Percentiles rank a stretch among this genome's conserved stretches.
Conservation (phyloP, 2,329 filamentous ascomycete genomes). For the Curvularia lunata region DNA sequence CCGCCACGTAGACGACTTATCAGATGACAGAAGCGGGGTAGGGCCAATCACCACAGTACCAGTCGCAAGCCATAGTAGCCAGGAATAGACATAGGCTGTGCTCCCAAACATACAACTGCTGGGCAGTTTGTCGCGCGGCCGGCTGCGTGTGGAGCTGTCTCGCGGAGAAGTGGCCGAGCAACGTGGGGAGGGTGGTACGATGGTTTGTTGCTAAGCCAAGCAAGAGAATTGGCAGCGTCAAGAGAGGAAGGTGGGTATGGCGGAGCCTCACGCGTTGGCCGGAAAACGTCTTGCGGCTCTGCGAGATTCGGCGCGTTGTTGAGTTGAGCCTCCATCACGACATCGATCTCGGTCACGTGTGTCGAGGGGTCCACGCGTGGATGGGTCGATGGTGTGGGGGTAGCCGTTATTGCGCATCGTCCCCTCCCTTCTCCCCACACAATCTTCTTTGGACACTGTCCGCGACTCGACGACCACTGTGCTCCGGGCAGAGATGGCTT, state of each 20-base stretch:
- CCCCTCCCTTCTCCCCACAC: slow-evolving; percentile 15
- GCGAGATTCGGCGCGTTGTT: slow-evolving; percentile 23
- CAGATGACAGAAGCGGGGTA: slow-evolving; percentile 9
- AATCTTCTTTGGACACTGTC: slow-evolving; percentile 8
- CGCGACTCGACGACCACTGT: neutral
- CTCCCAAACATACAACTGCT: neutral
- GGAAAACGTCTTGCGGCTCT: neutral
- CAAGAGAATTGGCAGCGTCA: slow-evolving; percentile 1
- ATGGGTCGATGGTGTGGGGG: slow-evolving; percentile 15
- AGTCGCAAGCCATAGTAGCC: neutral
- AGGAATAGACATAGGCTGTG: neutral
- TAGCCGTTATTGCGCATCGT: slow-evolving; percentile 4
- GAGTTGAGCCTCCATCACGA: slow-evolving; percentile 29
- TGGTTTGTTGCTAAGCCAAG: slow-evolving; percentile 10
- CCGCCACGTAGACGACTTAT: slow-evolving; percentile 17
- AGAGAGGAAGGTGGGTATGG: slow-evolving; percentile 1
- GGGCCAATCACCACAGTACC: slow-evolving; percentile 14
- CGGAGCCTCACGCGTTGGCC: neutral
- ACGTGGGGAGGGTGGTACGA: slow-evolving; percentile 2
- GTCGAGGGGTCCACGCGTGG: slow-evolving; percentile 18
- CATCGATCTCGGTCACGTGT: slow-evolving; percentile 17
- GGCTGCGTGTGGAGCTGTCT: slow-evolving; percentile 2
- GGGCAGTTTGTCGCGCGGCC: slow-evolving; percentile 2
- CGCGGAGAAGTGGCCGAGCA: neutral
- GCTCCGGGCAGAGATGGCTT: neutral